Base-by-base conservation (phyloP, 345 rosid species). In the Excoecaria cochinchinensis region DNA sequence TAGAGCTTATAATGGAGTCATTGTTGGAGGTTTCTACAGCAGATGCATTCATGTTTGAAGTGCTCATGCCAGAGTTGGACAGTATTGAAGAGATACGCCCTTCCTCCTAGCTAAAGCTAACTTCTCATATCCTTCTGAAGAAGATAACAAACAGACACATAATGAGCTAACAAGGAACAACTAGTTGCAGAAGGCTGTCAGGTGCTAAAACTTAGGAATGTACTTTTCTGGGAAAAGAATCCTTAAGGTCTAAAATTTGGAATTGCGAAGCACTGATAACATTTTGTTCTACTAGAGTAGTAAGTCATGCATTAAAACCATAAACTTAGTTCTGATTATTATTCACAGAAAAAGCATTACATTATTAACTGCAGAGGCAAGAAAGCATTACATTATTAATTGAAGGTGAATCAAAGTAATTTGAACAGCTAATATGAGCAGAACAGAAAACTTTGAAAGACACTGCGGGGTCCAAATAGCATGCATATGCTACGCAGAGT, bases 81-180 rank as follows among this genome's bases (percentile, higher is more conserved):
- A 69, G 63, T 24, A 47, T 10, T 1, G 82, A 70, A 25, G 42
- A 42, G 81, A 69, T 67, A 79, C 40, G 71, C 70, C 83, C 65
- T 87, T 85, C 38, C 69, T 89, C 84, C 83, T 88, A 53, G 88
- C 89, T 72, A 74, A 72, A 79, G 90, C 89, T 70, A 93, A 82
- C 78, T 83, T 87, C 77, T 93, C 99, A 76, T 87, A 93, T 82
- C 93, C 93, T 79, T 95, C 99, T 93, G 85, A 50, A 79, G 77
- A 84, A 77, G 4, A 9, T 31, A 51, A 60, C 62, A 50, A 76
- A 47, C 40, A 67, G 22, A 17, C 15, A 65, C 13, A 55, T 44
- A 59, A 73, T 71, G 68, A 73, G 65, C 8, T 6, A 36, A 50
- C n/a, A 24, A 36, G 31, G 12, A 50, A 24, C 31, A 17, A 56